Evolutionary conservation across 257 asterid genomes (phyloP), one percentile per base, ranked within the genome.

Genomic region (Solanum virginianum): DNA sequence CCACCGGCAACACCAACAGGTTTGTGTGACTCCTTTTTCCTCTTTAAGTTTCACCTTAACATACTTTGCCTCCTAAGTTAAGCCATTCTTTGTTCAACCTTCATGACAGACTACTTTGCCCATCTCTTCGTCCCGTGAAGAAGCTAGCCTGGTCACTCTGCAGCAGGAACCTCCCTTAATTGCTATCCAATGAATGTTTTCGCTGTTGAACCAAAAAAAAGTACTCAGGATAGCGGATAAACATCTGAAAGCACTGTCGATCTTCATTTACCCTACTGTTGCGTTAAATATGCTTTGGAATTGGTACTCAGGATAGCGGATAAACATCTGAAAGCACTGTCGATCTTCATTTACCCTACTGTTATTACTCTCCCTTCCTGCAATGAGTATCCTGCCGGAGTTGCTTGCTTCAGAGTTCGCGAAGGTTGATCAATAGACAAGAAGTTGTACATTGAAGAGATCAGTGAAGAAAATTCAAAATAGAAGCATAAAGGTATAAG

Each of bases 1-100:
- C 70, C 92, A 89, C 20, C 92, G 93, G 43, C 90, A 92, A 43
- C 93, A 89, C 59, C 92, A 86, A 71, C 97, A 90, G 93, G 98
- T 92, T 79, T 83, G 85, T 47, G 56, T 24, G 45, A 18, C 2
- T 39, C 43, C 43, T 81, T 60, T 43, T 13, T 60, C 0, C 24
- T 60, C 10, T 1, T 1, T 4, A 5, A 36, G 70, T 18, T 55
- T 13, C n/a, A 8, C 22, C 55, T 81, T 22, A 0, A 12, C 18
- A 55, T 57, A 54, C 18, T 81, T 39, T 0, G 3, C 83, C 49
- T 80, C 5, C 39, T 49, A 49, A 49, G 45, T 22, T 63, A 13
- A 7, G 2, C 5, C 60, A n/a, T 26, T 57, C 18, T 57, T 4
- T 57, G 74, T 60, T 57, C 36, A 32, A n/a, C 43, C 84, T 81